Evolutionary conservation across 2,329 filamentous ascomycete genomes (phyloP).

Genomic region (Penicillium nordicum): DNA sequence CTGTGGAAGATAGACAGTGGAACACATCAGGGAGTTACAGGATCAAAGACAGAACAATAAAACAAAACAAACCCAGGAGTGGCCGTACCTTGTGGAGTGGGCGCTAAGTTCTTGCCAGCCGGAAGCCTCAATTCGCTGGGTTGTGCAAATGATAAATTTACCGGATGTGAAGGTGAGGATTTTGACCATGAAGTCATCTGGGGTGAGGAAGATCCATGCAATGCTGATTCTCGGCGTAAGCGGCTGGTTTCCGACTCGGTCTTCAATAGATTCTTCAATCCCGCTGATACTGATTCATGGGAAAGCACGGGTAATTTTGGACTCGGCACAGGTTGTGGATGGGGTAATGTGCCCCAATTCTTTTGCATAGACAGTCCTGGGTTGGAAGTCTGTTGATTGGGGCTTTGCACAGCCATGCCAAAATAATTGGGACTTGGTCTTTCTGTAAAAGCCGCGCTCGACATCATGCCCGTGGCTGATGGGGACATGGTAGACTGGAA

Average conservation of each 20-base stretch:
- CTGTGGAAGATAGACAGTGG: background rate
- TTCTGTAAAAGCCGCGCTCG: slow-evolving; percentile 18
- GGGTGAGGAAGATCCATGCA: slow-evolving; percentile 19
- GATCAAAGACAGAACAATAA: background rate
- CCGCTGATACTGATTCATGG: slow-evolving; percentile 77
- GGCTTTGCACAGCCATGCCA: slow-evolving; percentile 63
- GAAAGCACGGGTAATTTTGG: slow-evolving; percentile 24
- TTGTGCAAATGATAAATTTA: background rate
- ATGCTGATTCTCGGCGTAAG: slow-evolving; percentile 17
- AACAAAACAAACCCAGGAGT: background rate
- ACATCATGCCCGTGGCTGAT: slow-evolving; percentile 17
- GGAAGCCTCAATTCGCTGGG: background rate
- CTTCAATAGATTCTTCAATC: slow-evolving; percentile 68
- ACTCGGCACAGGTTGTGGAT: slow-evolving; percentile 63
- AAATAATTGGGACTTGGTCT: slow-evolving; percentile 79
- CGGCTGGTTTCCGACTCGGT: slow-evolving; percentile 21
- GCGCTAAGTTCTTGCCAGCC: background rate
- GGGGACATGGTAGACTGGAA: slow-evolving; percentile 22
- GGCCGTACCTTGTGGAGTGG: slow-evolving; percentile 9
- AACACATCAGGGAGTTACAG: background rate
- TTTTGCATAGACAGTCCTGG: slow-evolving; percentile 59
- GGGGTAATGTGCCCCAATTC: slow-evolving; percentile 71
- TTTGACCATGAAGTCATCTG: slow-evolving; percentile 3
- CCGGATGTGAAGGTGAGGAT: background rate
- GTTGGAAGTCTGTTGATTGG: slow-evolving; percentile 61